These are phyloP conservation scores for Phytophthora agathidicida DNA, from an alignment of 352 stramenopile genomes.

Conservation along the genomic window DNA sequence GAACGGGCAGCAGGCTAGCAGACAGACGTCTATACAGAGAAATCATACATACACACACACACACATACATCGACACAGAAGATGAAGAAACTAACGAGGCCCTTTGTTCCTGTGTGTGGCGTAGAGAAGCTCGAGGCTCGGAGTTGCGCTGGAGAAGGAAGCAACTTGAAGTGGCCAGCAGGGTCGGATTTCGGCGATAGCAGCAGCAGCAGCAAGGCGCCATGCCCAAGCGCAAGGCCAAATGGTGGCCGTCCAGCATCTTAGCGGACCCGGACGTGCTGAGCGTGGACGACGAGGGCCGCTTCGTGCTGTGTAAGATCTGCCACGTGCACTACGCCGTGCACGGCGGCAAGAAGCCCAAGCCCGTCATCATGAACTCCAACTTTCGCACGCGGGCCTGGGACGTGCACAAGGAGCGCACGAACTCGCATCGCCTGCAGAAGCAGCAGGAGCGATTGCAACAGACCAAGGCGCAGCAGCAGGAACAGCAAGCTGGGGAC, in stretches of 20 bases:
- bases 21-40: too few species aligned
- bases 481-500: conserved; percentile 1
- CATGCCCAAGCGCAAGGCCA: conserved; percentile 83
- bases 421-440: conserved; percentile 76
- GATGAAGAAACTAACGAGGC: too few species aligned
- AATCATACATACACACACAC: too few species aligned
- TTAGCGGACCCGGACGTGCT: conserved; percentile 72
- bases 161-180: conserved; percentile 14
- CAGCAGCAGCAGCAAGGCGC: neutral
- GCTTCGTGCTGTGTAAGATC: conserved; percentile 83
- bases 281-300: conserved; percentile 78
- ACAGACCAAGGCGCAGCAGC: conserved; percentile 33
- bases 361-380: conserved; percentile 85
- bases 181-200: too few species aligned
- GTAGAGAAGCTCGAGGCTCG: conserved; percentile 1
- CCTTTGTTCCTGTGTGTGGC: too few species aligned
- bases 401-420: conserved; percentile 86
- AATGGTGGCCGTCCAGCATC: conserved; percentile 76
- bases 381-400: conserved; percentile 79
- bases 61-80: too few species aligned
- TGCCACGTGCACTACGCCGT: conserved; percentile 84
- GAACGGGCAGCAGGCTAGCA: too few species aligned
- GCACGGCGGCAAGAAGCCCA: conserved; percentile 81
- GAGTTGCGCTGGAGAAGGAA: too few species aligned
- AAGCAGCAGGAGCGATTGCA: conserved; percentile 56